A percentile compares a stretch with the other conserved stretches of the same genome.
Evolutionary conservation across 2,329 filamentous ascomycete genomes (phyloP).

Genomic region (Thelonectria discophora): DNA sequence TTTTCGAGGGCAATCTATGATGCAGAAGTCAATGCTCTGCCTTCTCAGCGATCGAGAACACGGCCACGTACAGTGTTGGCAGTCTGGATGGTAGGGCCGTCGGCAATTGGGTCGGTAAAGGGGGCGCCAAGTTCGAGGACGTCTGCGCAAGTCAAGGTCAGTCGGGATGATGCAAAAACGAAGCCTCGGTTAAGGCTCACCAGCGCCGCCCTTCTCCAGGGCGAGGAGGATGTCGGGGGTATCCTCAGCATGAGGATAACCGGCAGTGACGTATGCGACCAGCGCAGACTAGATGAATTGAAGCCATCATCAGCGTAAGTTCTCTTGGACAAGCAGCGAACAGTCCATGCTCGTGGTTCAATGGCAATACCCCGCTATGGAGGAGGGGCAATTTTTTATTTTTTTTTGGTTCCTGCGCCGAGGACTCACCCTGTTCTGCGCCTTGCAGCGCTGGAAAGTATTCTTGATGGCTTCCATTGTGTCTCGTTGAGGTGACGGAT

Average conservation of each 20-base stretch:
- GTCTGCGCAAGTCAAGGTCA: conserved; percentile 57
- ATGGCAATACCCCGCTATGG: conserved; percentile 35
- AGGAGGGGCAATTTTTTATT: conserved; percentile 39
- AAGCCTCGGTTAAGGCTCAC: conserved; percentile 57
- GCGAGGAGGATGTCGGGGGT: conserved; percentile 86
- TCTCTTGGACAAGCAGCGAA: neutral
- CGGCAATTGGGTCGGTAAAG: conserved; percentile 97
- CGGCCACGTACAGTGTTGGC: conserved; percentile 77
- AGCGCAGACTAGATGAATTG: conserved; percentile 72
- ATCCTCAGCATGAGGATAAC: conserved; percentile 83
- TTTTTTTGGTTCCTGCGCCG: neutral
- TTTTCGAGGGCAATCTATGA: conserved; percentile 77
- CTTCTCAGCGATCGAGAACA: neutral
- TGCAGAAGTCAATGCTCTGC: conserved; percentile 31
- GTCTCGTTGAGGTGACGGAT: conserved; percentile 15
- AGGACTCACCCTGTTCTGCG: conserved; percentile 62
- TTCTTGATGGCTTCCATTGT: conserved; percentile 66
- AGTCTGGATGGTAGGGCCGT: conserved; percentile 96
- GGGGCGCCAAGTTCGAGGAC: conserved; percentile 95
- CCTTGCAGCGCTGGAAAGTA: conserved; percentile 69
- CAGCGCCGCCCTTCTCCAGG: conserved; percentile 91
- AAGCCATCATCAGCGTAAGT: conserved; percentile 32
- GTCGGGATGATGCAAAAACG: neutral
- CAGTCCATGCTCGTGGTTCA: conserved; percentile 3
- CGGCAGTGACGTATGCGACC: conserved; percentile 95